These are phyloP conservation scores for Claviceps spartinae DNA, from an alignment of 2,329 filamentous ascomycete genomes.

Conservation along the genomic window DNA sequence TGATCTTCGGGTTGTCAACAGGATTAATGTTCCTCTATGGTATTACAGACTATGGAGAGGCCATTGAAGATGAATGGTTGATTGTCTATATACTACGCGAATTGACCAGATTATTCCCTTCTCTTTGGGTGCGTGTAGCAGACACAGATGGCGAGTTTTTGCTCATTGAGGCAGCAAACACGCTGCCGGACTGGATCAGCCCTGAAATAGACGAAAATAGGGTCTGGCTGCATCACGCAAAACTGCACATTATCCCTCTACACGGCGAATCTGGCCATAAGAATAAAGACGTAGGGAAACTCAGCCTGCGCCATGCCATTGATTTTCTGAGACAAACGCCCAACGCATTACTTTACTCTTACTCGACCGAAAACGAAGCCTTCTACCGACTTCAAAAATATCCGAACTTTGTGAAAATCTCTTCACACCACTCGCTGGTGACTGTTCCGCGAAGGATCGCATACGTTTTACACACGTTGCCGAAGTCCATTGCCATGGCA, in stretches of 20 bases:
- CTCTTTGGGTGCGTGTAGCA: slow-evolving; percentile 69
- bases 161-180: slow-evolving; percentile 82
- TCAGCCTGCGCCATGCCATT: slow-evolving; percentile 54
- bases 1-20: background rate
- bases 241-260: slow-evolving; percentile 59
- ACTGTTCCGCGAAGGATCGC: slow-evolving; percentile 73
- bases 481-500: slow-evolving; percentile 66
- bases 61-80: slow-evolving; percentile 94
- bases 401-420: slow-evolving; percentile 58
- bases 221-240: slow-evolving; percentile 74
- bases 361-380: slow-evolving; percentile 70
- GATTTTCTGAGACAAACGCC: slow-evolving; percentile 42
- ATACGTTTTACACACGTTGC: slow-evolving; percentile 60
- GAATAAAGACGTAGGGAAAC: slow-evolving; percentile 10
- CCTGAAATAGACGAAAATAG: slow-evolving; percentile 80
- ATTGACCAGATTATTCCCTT: slow-evolving; percentile 56
- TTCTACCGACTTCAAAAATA: slow-evolving; percentile 83
- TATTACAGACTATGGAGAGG: slow-evolving; percentile 78
- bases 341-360: slow-evolving; percentile 52
- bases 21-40: slow-evolving; percentile 53
- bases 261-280: slow-evolving; percentile 15
- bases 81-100: slow-evolving; percentile 81
- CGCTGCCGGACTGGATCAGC: slow-evolving; percentile 78
- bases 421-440: slow-evolving; percentile 61
- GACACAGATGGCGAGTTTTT: slow-evolving; percentile 94